Conservation (phyloP, 768 basidiomycete genomes). For the Suillus discolor region DNA sequence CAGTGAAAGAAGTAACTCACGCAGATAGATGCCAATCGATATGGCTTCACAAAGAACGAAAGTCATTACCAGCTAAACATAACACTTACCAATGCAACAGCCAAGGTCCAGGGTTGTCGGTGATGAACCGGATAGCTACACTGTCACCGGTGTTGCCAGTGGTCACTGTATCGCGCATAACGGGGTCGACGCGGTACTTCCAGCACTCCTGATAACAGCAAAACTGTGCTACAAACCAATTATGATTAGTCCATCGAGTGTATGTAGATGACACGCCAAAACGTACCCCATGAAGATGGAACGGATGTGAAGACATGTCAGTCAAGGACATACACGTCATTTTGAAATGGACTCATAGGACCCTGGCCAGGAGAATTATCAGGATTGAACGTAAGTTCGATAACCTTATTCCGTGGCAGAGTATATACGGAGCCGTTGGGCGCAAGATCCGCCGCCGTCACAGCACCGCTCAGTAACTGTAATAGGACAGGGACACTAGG, state of each 20-base stretch:
- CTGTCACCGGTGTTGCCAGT: neutral
- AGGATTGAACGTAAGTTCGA: slow-evolving; percentile 39
- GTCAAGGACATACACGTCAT: neutral
- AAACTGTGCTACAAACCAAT: neutral
- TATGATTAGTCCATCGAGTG: neutral
- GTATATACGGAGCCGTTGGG: slow-evolving; percentile 45
- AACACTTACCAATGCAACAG: neutral
- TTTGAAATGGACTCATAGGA: slow-evolving; percentile 11
- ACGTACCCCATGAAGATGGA: slow-evolving; percentile 24
- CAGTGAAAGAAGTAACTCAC: neutral
- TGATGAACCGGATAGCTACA: neutral
- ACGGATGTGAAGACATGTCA: slow-evolving; percentile 19
- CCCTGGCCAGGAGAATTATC: neutral
- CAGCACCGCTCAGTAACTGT: slow-evolving; percentile 45
- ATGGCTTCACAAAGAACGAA: neutral
- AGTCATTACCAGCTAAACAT: neutral
- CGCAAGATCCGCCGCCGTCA: slow-evolving; percentile 37
- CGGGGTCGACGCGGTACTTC: neutral
- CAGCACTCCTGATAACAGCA: neutral
- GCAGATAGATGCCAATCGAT: neutral
- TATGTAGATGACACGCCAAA: neutral
- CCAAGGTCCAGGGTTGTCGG: slow-evolving; percentile 1
- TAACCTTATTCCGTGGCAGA: slow-evolving; percentile 45
- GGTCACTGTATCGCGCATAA: neutral
- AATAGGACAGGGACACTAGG: slow-evolving; percentile 47